Conservation (phyloP, 495 filamentous ascomycete species). For the Chaetomium fimeti region DNA sequence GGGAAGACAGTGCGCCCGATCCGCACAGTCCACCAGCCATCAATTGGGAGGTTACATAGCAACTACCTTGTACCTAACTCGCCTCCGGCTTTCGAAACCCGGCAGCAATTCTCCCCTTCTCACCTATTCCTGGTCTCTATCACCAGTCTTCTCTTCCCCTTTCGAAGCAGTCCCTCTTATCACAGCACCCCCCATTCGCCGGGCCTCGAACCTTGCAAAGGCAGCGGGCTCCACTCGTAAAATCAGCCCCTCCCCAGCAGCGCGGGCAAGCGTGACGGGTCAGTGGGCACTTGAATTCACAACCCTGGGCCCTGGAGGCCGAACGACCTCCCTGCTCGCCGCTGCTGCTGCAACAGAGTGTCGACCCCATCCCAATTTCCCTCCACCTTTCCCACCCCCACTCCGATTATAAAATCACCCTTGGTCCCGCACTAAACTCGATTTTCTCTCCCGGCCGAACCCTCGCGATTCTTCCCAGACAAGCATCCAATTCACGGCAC, state of each 20-base stretch:
- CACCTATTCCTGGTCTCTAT: not conserved
- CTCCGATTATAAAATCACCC: constrained; percentile 36
- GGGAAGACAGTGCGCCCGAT: too few species aligned
- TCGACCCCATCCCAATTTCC: constrained; percentile 29
- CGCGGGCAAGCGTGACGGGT: constrained; percentile 15
- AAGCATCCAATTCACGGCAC: not conserved
- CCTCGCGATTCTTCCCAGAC: constrained; percentile 9
- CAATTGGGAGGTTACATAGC: too few species aligned
- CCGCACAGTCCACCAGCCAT: too few species aligned
- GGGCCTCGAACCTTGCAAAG: not conserved
- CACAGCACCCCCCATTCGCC: constrained; percentile 2
- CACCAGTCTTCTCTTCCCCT: not conserved
- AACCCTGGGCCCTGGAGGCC: not conserved
- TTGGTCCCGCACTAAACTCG: constrained; percentile 37
- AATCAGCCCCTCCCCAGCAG: constrained; percentile 24
- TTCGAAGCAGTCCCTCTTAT: not conserved
- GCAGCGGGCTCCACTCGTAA: constrained; percentile 15
- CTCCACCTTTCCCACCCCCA: constrained; percentile 16
- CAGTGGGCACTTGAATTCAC: constrained; percentile 4
- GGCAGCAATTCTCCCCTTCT: not conserved
- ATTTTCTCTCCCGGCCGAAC: constrained; percentile 34
- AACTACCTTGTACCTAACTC: not conserved
- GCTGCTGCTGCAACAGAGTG: not conserved
- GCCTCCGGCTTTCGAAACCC: not conserved
- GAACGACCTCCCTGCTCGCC: constrained; percentile 8